Evolutionary conservation across 768 basidiomycete genomes (phyloP), one percentile per base, ranked within the genome.

Genomic region (Crucibulum laeve): DNA sequence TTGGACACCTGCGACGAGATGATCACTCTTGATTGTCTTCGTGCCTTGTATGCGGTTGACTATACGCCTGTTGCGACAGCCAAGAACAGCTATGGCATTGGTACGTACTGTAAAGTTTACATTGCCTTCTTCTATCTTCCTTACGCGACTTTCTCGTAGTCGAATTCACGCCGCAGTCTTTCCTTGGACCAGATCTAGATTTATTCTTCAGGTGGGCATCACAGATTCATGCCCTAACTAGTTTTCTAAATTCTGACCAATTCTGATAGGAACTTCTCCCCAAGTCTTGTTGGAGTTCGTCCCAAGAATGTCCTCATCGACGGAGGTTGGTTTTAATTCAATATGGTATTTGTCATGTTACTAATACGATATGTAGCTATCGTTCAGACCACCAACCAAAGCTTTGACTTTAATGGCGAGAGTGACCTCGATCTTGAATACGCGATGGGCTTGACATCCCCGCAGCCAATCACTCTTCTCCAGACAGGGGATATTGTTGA

Each of bases 341-440:
- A 1, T 13, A 2, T 38, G 17, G 13, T 24, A 13, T 10, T 25
- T 23, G 15, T 40, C 14, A 41, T 25, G 11, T 42, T 17, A n/a
- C 24, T 49, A 5, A 30, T 37, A 19, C 18, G 6, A 6, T 19
- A 10, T 22, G 10, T 32, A 71, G 73, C 75, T 22, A 61, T 71
- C 22, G 64, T 70, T 4, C 77, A 79, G 54, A 70, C 69, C 4
- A 45, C 43, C 4, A 38, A 66, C 28, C 54, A 61, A 48, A 63
- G 70, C 35, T 76, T 78, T 50, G 51, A 62, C 15, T 64, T 65
- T 54, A 79, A 78, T 48, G 78, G 71, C 38, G 79, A 82, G 54
- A 74, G 76, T 17, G 65, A 79, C 48, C 66, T 82, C 14, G 80
- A 82, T 57, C 64, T 82, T 6, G 59, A 80, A 58, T 80, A 77